phyloP scores from a whole-genome alignment of 208 protist genomes.

The Trypanosoma cruzi region DNA sequence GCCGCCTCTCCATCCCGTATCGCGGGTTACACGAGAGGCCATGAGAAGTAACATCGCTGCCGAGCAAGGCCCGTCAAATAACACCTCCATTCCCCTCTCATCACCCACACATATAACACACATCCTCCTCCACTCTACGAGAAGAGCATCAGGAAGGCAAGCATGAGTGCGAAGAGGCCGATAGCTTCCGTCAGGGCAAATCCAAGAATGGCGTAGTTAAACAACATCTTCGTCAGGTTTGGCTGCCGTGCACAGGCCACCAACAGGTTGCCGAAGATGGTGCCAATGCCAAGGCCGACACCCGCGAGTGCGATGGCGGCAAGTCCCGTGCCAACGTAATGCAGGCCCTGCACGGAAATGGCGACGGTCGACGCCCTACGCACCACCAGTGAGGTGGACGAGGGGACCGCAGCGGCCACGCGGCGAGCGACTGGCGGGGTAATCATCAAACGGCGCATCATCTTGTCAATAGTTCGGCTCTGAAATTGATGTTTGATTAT shows the following conservation, averaged over 20 bases:
- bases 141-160: constrained; percentile 91
- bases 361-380: constrained; percentile 66
- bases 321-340: constrained; percentile 81
- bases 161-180: constrained; percentile 84
- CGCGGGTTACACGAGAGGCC: too few species aligned
- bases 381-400: constrained; percentile 38
- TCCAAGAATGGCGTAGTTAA: constrained; percentile 86
- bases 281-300: constrained; percentile 41
- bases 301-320: constrained; percentile 69
- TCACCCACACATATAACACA: too few species aligned
- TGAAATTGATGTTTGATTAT: not conserved
- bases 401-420: constrained; percentile 27
- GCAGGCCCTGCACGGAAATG: constrained; percentile 71
- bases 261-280: constrained; percentile 70
- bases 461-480: constrained; percentile 20
- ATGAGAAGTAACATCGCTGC: too few species aligned
- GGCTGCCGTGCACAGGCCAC: constrained; percentile 76
- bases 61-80: too few species aligned
- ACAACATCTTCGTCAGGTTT: constrained; percentile 78
- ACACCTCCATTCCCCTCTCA: too few species aligned
- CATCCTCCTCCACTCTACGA: constrained; percentile 46
- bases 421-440: constrained; percentile 40
- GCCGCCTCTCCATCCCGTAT: too few species aligned
- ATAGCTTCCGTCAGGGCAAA: constrained; percentile 89
- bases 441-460: constrained; percentile 65